Evolutionary conservation across 139 green algal species (phyloP).

Genomic region (Nannochloris sp.): DNA sequence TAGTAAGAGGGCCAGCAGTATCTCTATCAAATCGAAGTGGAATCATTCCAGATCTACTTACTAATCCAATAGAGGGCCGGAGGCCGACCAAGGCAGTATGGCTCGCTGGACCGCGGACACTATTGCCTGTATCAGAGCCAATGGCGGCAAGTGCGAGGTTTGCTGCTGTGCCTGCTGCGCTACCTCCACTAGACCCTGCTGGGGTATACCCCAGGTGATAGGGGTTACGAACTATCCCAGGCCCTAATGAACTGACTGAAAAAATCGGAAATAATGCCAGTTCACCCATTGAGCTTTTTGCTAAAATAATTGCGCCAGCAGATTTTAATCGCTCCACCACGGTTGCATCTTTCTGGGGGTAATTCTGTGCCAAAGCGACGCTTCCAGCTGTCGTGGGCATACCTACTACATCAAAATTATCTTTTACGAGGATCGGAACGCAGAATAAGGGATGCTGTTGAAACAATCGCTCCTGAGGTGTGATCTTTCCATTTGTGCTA

Average conservation of each 20-base stretch:
- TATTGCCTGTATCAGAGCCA: constrained; percentile 56
- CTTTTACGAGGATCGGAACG: no score
- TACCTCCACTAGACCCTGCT: constrained; percentile 41
- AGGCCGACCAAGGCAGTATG: constrained; percentile 52
- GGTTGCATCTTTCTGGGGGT: no score
- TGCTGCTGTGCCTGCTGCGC: constrained; percentile 40
- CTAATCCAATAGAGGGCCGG: constrained; percentile 53
- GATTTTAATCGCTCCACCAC: constrained; percentile 16
- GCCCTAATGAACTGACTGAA: constrained; percentile 28
- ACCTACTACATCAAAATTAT: no score
- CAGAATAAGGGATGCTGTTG: no score
- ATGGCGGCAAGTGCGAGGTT: constrained; percentile 26
- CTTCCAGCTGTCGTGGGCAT: no score
- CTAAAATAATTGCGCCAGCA: constrained; percentile 46
- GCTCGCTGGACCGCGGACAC: constrained; percentile 43
- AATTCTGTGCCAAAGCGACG: no score
- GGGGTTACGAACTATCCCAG: constrained; percentile 24
- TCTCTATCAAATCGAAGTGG: constrained; percentile 21
- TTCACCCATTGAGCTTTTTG: constrained; percentile 61
- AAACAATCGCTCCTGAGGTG: no score
- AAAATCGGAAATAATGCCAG: constrained; percentile 55
- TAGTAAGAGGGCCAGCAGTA: constrained; percentile 32
- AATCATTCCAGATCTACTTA: constrained; percentile 19
- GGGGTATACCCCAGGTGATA: constrained; percentile 3
- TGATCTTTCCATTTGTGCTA: no score